A percentile compares a stretch with the other conserved stretches of the same genome.
phyloP scores from a whole-genome alignment of 148 eudicot species.

The Camellia lanceoleosa region DNA sequence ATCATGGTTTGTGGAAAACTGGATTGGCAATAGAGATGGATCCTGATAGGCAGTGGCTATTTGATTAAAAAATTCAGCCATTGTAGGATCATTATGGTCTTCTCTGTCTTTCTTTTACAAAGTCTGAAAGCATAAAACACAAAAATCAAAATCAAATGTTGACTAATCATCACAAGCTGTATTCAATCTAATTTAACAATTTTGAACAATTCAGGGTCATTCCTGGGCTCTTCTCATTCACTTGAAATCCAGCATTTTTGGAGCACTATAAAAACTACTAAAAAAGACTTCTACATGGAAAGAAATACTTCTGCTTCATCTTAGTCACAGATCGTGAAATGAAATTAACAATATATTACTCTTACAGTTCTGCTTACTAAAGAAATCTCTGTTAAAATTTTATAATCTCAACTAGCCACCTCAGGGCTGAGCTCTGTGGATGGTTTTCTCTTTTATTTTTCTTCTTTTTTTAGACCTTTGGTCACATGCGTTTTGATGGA shows the following conservation, averaged over 20 bases:
- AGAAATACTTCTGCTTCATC: neutral
- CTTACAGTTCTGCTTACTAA: neutral
- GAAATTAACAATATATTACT: neutral
- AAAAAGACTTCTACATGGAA: neutral
- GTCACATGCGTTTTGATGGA: no score
- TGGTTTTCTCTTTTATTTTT: no score
- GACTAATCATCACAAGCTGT: neutral
- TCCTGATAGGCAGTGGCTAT: conserved; percentile 49
- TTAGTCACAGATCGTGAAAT: neutral
- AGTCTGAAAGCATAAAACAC: conserved; percentile 28
- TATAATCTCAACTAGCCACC: neutral
- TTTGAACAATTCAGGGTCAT: neutral
- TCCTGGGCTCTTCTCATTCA: neutral
- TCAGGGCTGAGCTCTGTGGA: no score
- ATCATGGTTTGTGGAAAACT: conserved; percentile 21
- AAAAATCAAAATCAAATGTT: conserved; percentile 1
- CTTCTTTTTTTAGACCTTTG: no score
- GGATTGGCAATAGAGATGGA: conserved; percentile 48
- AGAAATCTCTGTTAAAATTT: neutral
- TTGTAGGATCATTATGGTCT: conserved; percentile 41
- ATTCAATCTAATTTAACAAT: neutral
- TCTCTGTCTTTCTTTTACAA: conserved; percentile 59
- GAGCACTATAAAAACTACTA: neutral
- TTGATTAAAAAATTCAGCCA: conserved; percentile 44
- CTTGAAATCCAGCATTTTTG: neutral